These are phyloP conservation scores for Eucalyptus globulus DNA, from an alignment of 345 rosid genomes.

Conservation along the genomic window DNA sequence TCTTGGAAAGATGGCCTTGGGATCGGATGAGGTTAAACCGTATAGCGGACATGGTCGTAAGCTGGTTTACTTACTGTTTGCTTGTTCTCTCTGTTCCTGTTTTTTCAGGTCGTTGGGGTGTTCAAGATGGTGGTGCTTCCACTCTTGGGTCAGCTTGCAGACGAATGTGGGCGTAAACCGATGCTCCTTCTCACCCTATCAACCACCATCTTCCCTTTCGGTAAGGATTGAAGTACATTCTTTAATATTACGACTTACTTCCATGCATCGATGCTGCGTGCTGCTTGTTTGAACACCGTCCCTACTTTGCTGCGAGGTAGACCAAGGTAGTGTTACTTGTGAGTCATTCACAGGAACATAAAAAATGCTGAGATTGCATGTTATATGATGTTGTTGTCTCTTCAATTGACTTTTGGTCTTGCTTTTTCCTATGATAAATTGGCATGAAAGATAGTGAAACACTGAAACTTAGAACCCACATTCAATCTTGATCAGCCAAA, in stretches of 20 bases:
- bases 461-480: background rate
- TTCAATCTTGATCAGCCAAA: background rate
- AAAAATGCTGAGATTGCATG: background rate
- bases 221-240: background rate
- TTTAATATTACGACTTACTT: background rate
- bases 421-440: background rate
- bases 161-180: conserved; percentile 46
- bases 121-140: conserved; percentile 51
- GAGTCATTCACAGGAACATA: background rate
- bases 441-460: background rate
- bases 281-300: background rate
- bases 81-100: background rate
- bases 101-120: conserved; percentile 36
- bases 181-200: conserved; percentile 32
- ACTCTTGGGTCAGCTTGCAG: conserved; percentile 46
- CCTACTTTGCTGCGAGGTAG: background rate
- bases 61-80: background rate
- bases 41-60: background rate
- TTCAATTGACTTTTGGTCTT: background rate
- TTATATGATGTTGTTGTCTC: background rate
- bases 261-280: background rate
- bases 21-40: background rate
- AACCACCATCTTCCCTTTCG: conserved; percentile 35
- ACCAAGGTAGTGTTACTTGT: background rate
- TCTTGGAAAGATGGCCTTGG: background rate